These are phyloP conservation scores for Cyamopsis tetragonoloba DNA, from an alignment of 306 rosid species.

Conservation along the genomic window DNA sequence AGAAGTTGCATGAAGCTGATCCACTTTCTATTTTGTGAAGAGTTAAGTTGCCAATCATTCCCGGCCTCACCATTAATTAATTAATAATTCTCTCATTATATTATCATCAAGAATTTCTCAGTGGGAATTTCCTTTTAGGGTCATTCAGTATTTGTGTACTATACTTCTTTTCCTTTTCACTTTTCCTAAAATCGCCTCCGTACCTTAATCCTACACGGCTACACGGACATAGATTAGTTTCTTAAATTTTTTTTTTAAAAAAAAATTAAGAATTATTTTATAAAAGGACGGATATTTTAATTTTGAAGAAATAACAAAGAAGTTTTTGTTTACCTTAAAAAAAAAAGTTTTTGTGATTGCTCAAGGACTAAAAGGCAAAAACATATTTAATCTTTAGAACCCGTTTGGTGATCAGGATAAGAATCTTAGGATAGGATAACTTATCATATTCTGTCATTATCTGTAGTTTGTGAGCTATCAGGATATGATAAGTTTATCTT, in stretches of 20 bases:
- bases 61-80: conserved; percentile 17
- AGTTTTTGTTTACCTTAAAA: not conserved
- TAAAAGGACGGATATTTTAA: too few relatives aligned
- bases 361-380: too few relatives aligned
- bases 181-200: conserved; percentile 13
- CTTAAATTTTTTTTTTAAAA: too few relatives aligned
- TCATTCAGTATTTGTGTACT: conserved; percentile 32
- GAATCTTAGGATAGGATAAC: too few relatives aligned
- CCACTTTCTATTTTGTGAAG: conserved; percentile 29
- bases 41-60: conserved; percentile 35
- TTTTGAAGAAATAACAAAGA: too few relatives aligned
- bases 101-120: conserved; percentile 51
- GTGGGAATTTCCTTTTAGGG: conserved; percentile 81
- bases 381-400: too few relatives aligned
- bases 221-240: too few relatives aligned
- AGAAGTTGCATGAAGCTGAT: conserved; percentile 60
- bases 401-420: too few relatives aligned
- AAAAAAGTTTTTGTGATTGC: not conserved
- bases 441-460: too few relatives aligned
- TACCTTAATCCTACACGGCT: conserved; percentile 34
- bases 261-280: too few relatives aligned
- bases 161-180: conserved; percentile 9
- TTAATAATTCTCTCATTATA: conserved; percentile 39
- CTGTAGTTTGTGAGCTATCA: too few relatives aligned
- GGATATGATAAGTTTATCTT: too few relatives aligned